These are phyloP conservation scores for Pyrenopolyporus hunteri DNA, from an alignment of 495 filamentous ascomycete genomes.

Conservation along the genomic window DNA sequence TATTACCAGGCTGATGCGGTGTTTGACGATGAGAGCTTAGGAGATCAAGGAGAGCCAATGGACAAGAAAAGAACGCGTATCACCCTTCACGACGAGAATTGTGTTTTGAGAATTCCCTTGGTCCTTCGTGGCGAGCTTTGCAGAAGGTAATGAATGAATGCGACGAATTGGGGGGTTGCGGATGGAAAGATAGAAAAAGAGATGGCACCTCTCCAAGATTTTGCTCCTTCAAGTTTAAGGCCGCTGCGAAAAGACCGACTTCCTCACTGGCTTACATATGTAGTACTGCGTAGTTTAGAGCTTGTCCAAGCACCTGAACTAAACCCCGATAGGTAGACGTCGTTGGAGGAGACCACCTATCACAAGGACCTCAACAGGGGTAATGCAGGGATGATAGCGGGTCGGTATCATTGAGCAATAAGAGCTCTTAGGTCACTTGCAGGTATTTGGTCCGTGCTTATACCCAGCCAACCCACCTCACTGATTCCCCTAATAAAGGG, in stretches of 20 bases:
- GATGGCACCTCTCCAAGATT: slow-evolving; percentile 15
- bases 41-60: slow-evolving; percentile 9
- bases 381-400: slow-evolving; percentile 19
- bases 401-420: slow-evolving; percentile 35
- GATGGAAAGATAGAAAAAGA: slow-evolving; percentile 13
- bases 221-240: slow-evolving; percentile 14
- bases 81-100: slow-evolving; percentile 12
- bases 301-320: slow-evolving; percentile 28
- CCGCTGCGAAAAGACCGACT: slow-evolving; percentile 19
- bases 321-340: slow-evolving; percentile 34
- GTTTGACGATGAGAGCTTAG: slow-evolving; percentile 10
- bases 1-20: background rate
- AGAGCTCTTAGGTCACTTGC: slow-evolving; percentile 12
- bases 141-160: slow-evolving; percentile 12
- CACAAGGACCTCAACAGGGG: slow-evolving; percentile 25
- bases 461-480: slow-evolving; percentile 1
- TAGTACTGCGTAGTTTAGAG: too few species aligned
- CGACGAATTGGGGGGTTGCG: slow-evolving; percentile 8
- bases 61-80: slow-evolving; percentile 22
- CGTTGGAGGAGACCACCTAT: slow-evolving; percentile 29
- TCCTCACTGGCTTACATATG: slow-evolving; percentile 16
- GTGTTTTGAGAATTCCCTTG: background rate
- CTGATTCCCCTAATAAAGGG: slow-evolving; percentile 2
- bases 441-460: slow-evolving; percentile 14
- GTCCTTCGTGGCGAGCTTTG: slow-evolving; percentile 11